Base-by-base conservation (phyloP, 2,329 filamentous ascomycete species). In the Escovopsis sp. region DNA sequence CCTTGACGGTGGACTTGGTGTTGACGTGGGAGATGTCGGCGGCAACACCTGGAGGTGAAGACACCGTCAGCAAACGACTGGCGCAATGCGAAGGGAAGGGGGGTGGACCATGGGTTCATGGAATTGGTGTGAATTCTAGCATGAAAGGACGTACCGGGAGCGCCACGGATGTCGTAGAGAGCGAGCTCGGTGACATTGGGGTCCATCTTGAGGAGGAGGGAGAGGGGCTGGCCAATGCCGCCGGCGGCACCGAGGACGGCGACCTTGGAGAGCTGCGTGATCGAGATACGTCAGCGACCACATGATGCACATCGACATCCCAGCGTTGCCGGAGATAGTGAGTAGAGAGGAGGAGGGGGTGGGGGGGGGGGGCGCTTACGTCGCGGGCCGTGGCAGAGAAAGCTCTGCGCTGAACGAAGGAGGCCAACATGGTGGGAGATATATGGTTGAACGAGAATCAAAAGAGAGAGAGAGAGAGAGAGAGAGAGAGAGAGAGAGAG, bases 11-110 rank as follows among this genome's bases (percentile, higher is more conserved):
- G 70, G 82, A 88, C 79, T 93, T 92, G 66, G 88, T 94, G 79
- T 96, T 96, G 76, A 98, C 86, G 73, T 98, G 90, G 57, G 82
- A 83, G 64, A 98, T 77, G 65, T 98, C 90, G 60, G 90, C 90
- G 52, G 88, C 90, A 63, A 98, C 90, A 79, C 88, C 88, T 90
- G 51, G 27, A 33, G 15, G 31, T 5, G 25, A 28, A 35, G 39
- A 49, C 27, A 48, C 26, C 44, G 43, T 47, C 45, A 47, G 46
- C 32, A 14, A 34, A 36, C 31, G 28, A 13, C 10, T 14, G 25
- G 6, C 7, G 5, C 16, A 28, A 33, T 5, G 28, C 7, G 25
- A 15, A 5, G 17, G 36, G 39, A 18, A 10, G 34, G n/a, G 4
- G 25, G 14, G 27, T 9, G 27, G 8, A 14, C 14, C 5, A 30